Evolutionary conservation across 768 basidiomycete genomes (phyloP).

Genomic region (Pleurotus giganteus): DNA sequence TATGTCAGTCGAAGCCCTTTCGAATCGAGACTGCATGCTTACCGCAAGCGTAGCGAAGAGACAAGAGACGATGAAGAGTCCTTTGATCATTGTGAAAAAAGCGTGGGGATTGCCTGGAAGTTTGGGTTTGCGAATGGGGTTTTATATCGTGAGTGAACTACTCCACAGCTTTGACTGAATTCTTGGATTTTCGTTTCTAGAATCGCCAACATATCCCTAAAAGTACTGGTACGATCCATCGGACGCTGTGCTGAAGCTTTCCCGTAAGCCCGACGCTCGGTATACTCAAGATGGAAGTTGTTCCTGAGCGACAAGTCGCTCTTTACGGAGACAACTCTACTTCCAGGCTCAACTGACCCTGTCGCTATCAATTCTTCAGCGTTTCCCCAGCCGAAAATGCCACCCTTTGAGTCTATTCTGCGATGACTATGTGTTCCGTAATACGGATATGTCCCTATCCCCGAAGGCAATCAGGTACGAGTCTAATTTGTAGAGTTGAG

Average conservation of each 20-base stretch:
- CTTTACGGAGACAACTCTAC: neutral
- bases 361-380: neutral
- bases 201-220: neutral
- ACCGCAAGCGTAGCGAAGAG: neutral
- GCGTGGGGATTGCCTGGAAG: neutral
- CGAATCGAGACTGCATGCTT: neutral
- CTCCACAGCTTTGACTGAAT: neutral
- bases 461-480: neutral
- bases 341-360: neutral
- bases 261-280: neutral
- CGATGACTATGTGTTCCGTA: neutral
- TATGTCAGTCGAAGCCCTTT: neutral
- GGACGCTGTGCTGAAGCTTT: neutral
- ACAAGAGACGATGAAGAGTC: neutral
- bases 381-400: neutral
- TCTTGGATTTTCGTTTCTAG: neutral
- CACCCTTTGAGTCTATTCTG: neutral
- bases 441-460: neutral
- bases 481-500: neutral
- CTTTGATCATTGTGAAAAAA: neutral
- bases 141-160: neutral
- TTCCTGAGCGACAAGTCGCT: neutral
- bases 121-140: neutral
- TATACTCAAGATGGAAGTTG: neutral
- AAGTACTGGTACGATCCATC: neutral